Evolutionary conservation across 106 monocot species (phyloP).

Genomic region (Gastrodia elata): DNA sequence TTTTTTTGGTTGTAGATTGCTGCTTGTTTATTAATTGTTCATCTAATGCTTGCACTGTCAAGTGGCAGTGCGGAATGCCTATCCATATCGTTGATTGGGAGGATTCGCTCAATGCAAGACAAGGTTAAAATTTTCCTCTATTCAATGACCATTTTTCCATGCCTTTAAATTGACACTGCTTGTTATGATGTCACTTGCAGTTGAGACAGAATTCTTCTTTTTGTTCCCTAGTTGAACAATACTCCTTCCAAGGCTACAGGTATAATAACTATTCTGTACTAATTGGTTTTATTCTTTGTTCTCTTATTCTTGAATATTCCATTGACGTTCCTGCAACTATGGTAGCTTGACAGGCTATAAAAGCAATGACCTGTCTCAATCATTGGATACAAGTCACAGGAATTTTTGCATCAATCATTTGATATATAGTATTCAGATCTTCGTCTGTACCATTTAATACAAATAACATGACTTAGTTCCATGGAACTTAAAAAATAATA

Average conservation of each 20-base stretch:
- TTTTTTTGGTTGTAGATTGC: slow-evolving; percentile 28
- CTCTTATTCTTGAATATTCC: neutral
- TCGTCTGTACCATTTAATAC: too few species aligned
- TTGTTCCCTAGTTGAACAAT: slow-evolving; percentile 44
- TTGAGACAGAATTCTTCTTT: slow-evolving; percentile 63
- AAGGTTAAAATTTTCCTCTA: slow-evolving; percentile 30
- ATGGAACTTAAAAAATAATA: too few species aligned
- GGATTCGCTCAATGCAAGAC: slow-evolving; percentile 26
- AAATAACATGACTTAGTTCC: too few species aligned
- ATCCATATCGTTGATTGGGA: slow-evolving; percentile 57
- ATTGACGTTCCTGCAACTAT: neutral
- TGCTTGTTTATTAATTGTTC: slow-evolving; percentile 46
- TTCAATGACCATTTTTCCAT: neutral
- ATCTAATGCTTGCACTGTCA: slow-evolving; percentile 46
- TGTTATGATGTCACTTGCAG: slow-evolving; percentile 23
- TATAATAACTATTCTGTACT: slow-evolving; percentile 15
- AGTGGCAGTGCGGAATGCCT: slow-evolving; percentile 46
- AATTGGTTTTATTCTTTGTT: neutral
- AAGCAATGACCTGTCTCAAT: too few species aligned
- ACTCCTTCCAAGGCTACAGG: slow-evolving; percentile 59
- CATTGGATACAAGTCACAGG: too few species aligned
- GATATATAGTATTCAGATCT: too few species aligned
- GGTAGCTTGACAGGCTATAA: too few species aligned
- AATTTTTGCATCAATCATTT: too few species aligned
- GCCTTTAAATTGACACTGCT: neutral